A percentile compares a stretch with the other conserved stretches of the same genome.
These are phyloP conservation scores for Harringtonia lauricola DNA, from an alignment of 2,329 filamentous ascomycete genomes.

Conservation along the genomic window DNA sequence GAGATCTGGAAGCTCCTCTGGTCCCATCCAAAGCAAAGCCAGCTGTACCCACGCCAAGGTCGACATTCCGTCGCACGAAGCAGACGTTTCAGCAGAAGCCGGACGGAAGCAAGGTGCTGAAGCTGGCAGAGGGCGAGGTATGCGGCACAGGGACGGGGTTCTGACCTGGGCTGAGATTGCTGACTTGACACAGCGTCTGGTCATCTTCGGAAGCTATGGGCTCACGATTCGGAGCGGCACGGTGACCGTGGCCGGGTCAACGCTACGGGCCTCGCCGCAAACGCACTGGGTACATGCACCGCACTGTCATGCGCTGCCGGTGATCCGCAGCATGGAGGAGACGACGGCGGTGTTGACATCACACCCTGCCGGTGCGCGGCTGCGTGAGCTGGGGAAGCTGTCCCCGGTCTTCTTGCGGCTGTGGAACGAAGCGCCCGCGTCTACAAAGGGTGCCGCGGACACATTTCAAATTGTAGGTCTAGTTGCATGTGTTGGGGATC, in stretches of 20 bases:
- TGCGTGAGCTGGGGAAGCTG: slow-evolving; percentile 45
- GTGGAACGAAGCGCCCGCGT: slow-evolving; percentile 39
- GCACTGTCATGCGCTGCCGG: slow-evolving; percentile 58
- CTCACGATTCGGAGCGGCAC: slow-evolving; percentile 50
- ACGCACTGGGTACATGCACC: slow-evolving; percentile 51
- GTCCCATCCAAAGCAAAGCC: not conserved
- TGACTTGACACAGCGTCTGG: slow-evolving; percentile 37
- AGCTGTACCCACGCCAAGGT: slow-evolving; percentile 21
- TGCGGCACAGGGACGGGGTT: slow-evolving; percentile 3
- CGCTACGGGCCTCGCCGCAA: slow-evolving; percentile 32
- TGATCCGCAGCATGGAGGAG: slow-evolving; percentile 43
- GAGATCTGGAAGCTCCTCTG: too few relatives aligned
- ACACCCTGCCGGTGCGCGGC: slow-evolving; percentile 32
- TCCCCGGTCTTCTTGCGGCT: slow-evolving; percentile 57
- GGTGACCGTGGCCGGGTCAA: slow-evolving; percentile 54
- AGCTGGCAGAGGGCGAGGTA: slow-evolving; percentile 39
- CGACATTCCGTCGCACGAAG: slow-evolving; percentile 34
- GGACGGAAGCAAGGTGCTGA: slow-evolving; percentile 29
- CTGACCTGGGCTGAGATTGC: not conserved
- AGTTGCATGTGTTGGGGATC: not conserved
- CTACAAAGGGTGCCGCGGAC: not conserved
- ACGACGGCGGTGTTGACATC: slow-evolving; percentile 44
- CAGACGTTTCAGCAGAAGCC: slow-evolving; percentile 29
- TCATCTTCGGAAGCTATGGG: slow-evolving; percentile 58
- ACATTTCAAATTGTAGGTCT: slow-evolving; percentile 6